Percentiles rank a stretch among this genome's conserved stretches.
Evolutionary conservation across 169 alveolate genomes (phyloP).

Genomic region (Pseudocohnilembus persalinus): DNA sequence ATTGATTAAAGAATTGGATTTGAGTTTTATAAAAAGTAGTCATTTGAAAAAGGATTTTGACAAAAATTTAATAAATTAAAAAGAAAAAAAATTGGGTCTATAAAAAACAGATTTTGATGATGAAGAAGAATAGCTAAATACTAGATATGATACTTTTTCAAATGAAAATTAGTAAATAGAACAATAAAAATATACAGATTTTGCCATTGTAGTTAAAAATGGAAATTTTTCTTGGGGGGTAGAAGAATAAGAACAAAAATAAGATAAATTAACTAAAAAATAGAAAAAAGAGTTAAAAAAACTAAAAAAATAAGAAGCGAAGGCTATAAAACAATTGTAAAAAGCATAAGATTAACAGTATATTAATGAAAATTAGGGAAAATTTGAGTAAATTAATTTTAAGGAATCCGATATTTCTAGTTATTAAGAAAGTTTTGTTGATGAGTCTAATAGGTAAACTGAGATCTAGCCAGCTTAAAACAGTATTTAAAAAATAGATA

Average conservation of each 20-base stretch:
- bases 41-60: constrained; percentile 2
- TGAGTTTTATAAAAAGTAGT: constrained; percentile 29
- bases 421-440: neutral
- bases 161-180: neutral
- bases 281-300: neutral
- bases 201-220: neutral
- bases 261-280: too few species aligned
- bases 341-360: neutral
- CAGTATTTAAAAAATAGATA: neutral
- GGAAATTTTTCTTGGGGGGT: neutral
- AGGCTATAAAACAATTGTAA: neutral
- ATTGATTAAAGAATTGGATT: constrained; percentile 32
- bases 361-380: neutral
- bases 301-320: neutral
- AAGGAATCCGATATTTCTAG: neutral
- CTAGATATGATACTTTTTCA: constrained; percentile 2
- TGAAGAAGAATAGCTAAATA: constrained; percentile 26
- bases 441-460: neutral
- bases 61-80: constrained; percentile 35
- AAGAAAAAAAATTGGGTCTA: constrained; percentile 47
- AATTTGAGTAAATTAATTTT: neutral
- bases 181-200: too few species aligned
- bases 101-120: constrained; percentile 22
- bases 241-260: neutral
- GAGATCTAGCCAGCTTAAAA: neutral